Conservation (phyloP, 768 basidiomycete species). For the Pisolithus sp. region DNA sequence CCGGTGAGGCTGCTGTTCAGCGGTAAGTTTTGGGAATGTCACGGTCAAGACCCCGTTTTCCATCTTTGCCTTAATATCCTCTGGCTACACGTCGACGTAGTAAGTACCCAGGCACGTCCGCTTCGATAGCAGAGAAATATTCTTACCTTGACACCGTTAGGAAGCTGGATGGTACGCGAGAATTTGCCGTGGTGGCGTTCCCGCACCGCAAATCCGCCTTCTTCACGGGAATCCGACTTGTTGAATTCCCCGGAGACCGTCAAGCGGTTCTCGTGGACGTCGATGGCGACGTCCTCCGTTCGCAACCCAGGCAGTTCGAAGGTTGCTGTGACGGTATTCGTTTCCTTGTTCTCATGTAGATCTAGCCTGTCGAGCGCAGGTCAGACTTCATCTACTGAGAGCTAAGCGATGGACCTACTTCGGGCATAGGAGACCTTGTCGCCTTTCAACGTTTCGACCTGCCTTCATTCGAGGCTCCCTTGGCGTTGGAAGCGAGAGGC, state of each 20-base stretch:
- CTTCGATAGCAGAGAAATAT: background rate
- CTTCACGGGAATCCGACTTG: conserved; percentile 27
- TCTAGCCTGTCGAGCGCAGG: too few relatives aligned
- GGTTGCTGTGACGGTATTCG: conserved; percentile 45
- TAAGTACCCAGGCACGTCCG: background rate
- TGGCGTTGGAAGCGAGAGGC: conserved; percentile 17
- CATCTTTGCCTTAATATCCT: conserved; percentile 38
- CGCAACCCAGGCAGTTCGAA: conserved; percentile 55
- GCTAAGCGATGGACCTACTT: too few relatives aligned
- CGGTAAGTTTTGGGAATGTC: conserved; percentile 44
- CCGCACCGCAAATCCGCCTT: conserved; percentile 29
- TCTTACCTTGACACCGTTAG: conserved; percentile 42
- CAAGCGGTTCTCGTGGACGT: conserved; percentile 43
- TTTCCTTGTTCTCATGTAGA: conserved; percentile 41
- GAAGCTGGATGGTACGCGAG: conserved; percentile 42
- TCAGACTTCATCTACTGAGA: too few relatives aligned
- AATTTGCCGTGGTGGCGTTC: conserved; percentile 47
- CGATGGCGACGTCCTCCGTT: conserved; percentile 46
- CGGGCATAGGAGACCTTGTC: too few relatives aligned
- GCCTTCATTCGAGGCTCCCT: conserved; percentile 36
- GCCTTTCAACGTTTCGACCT: conserved; percentile 14
- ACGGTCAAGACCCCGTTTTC: conserved; percentile 47
- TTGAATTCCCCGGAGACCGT: conserved; percentile 45
- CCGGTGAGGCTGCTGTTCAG: conserved; percentile 38
- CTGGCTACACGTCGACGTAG: conserved; percentile 13